Evolutionary conservation across 176 grass and related monocot genomes (phyloP).

Genomic region (Phragmites australis): DNA sequence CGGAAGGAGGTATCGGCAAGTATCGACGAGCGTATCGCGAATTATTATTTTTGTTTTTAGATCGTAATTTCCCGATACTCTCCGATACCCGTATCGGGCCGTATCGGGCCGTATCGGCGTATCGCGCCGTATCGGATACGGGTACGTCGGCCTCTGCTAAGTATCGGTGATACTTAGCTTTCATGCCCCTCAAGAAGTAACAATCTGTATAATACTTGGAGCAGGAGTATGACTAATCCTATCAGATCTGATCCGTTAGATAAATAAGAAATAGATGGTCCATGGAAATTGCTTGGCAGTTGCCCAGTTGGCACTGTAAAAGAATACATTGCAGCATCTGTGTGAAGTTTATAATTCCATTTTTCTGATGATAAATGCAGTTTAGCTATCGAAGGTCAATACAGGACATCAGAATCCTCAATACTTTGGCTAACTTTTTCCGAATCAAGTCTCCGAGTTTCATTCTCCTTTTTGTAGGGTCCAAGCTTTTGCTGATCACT

Average conservation of each 20-base stretch:
- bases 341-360: not conserved
- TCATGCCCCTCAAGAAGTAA: not conserved
- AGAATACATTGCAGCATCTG: not conserved
- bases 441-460: conserved; percentile 7
- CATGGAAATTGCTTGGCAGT: not conserved
- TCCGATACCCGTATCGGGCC: too few species aligned
- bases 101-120: too few species aligned
- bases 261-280: not conserved
- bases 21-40: too few species aligned
- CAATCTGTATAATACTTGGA: not conserved
- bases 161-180: too few species aligned
- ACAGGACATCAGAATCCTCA: not conserved
- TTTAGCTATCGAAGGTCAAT: not conserved
- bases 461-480: conserved; percentile 50
- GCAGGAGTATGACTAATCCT: not conserved
- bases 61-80: too few species aligned
- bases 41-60: too few species aligned
- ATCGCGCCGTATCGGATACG: too few species aligned
- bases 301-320: not conserved
- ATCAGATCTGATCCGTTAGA: not conserved
- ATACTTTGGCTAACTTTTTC: not conserved
- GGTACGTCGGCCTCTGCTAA: too few species aligned
- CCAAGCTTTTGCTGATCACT: conserved; percentile 74
- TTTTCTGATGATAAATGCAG: conserved; percentile 7
- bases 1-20: too few species aligned